Base-by-base conservation (phyloP, 441 rosid genomes). In the Kokia cookei region DNA sequence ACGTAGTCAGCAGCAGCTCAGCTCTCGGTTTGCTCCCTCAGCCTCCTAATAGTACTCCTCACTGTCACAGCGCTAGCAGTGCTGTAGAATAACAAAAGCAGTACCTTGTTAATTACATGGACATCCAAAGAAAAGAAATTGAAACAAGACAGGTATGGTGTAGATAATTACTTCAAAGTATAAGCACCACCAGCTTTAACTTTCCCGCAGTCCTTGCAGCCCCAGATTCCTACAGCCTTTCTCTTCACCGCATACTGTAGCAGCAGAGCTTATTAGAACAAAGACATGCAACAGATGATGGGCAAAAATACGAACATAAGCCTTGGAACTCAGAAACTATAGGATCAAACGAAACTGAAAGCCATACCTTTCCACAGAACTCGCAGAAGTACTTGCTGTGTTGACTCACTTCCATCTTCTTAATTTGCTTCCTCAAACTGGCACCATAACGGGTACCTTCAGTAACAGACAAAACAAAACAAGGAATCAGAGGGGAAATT, bases 1-100 rank as follows among this genome's bases (percentile, higher is more conserved):
- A 54, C 59, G 8, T 7, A 4, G 59, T 2, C 59, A 15, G 5
- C 32, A 45, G n/a, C 32, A 9, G 77, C 74, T 82, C 80, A 89
- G 81, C 95, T 90, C 91, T 96, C 98, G 4, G 94, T 88, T 76
- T 93, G 97, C 84, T 96, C 96, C 84, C 99, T 86, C 85, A 92
- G 84, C 87, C 97, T 88, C 64, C 97, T 83, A 61, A 93, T 96
- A 2, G 99, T 92, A 79, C 98, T 92, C 83, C 88, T 78, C 64
- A 86, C 88, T 7, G 88, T 84, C 63, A 86, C 90, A 2, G 90
- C 88, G 66, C 90, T 86, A 29, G 90, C 88, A 14, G 86, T 86
- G 82, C 89, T 84, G 75, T 53, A 42, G 13, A 65, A 7, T 47
- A 65, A 59, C 76, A 65, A 55, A 72, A 27, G 42, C 11, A 48